Evolutionary conservation across 1,284 basidiomycete genomes (phyloP).

Genomic region (Trichosporon sp.): DNA sequence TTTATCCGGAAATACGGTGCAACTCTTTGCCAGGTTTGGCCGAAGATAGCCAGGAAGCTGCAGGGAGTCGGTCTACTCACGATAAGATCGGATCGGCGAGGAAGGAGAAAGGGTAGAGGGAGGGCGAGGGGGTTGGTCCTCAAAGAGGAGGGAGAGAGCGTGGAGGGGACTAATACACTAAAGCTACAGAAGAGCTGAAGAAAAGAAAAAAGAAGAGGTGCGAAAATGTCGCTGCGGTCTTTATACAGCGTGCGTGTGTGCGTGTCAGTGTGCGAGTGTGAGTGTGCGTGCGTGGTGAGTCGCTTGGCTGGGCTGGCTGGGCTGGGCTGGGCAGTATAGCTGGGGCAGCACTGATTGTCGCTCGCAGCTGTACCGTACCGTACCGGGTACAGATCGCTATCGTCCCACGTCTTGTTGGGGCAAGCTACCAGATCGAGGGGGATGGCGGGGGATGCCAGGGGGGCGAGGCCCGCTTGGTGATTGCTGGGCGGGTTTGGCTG

Average conservation of each 20-base stretch:
- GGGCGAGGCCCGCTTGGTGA: not conserved
- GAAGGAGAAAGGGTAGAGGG: not conserved
- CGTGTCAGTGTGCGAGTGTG: too few relatives aligned
- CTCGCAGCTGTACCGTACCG: not conserved
- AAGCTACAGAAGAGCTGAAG: conserved; percentile 20
- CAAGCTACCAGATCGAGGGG: not conserved
- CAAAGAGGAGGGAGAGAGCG: conserved; percentile 5
- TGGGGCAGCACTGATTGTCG: not conserved
- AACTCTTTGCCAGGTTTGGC: conserved; percentile 3
- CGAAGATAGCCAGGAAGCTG: not conserved
- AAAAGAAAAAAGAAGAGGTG: conserved; percentile 8
- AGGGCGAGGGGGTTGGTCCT: conserved; percentile 5
- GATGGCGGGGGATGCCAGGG: too few relatives aligned
- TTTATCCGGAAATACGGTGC: conserved; percentile 1
- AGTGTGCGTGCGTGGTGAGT: not conserved
- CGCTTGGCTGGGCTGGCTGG: not conserved
- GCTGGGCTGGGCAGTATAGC: too few relatives aligned
- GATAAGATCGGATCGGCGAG: conserved; percentile 1
- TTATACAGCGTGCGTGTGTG: not conserved
- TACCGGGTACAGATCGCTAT: not conserved
- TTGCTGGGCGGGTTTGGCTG: not conserved
- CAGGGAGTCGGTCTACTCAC: conserved; percentile 8
- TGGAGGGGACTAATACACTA: conserved; percentile 14
- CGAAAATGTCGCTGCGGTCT: not conserved
- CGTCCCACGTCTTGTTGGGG: conserved; percentile 1